These are phyloP conservation scores for Suillus sp. DNA, from an alignment of 768 basidiomycete genomes.

Conservation along the genomic window DNA sequence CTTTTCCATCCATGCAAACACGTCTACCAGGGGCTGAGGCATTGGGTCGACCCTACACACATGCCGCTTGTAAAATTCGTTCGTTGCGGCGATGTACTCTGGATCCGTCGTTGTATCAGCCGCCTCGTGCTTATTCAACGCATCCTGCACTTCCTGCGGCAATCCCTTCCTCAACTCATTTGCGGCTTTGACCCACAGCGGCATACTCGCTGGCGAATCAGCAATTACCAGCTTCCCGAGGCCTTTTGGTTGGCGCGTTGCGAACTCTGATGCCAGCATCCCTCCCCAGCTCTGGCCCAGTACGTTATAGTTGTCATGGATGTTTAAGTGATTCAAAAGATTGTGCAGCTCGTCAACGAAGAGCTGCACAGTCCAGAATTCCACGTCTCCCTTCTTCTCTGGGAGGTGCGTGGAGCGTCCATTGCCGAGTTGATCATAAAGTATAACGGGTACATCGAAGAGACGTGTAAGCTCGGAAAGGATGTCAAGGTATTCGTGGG, in stretches of 20 bases:
- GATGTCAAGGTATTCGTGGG: conserved; percentile 44
- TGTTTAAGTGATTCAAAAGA: conserved; percentile 44
- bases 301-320: conserved; percentile 44
- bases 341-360: conserved; percentile 47
- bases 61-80: conserved; percentile 44
- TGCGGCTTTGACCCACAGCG: conserved; percentile 41
- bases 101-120: conserved; percentile 43
- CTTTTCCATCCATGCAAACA: conserved; percentile 38
- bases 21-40: conserved; percentile 40
- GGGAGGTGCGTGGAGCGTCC: conserved; percentile 57
- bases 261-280: conserved; percentile 45
- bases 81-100: conserved; percentile 48
- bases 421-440: conserved; percentile 60
- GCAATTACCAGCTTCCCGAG: conserved; percentile 49
- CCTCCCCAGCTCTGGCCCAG: conserved; percentile 47
- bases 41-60: conserved; percentile 47
- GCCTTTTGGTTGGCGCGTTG: conserved; percentile 43
- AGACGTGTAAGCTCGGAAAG: conserved; percentile 40
- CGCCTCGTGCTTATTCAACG: conserved; percentile 47
- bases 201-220: conserved; percentile 46
- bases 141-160: conserved; percentile 43
- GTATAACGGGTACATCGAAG: conserved; percentile 46
- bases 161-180: conserved; percentile 36
- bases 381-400: conserved; percentile 43
- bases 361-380: conserved; percentile 56